phyloP scores from a whole-genome alignment of 257 asterid genomes.

The Lavandula angustifolia region DNA sequence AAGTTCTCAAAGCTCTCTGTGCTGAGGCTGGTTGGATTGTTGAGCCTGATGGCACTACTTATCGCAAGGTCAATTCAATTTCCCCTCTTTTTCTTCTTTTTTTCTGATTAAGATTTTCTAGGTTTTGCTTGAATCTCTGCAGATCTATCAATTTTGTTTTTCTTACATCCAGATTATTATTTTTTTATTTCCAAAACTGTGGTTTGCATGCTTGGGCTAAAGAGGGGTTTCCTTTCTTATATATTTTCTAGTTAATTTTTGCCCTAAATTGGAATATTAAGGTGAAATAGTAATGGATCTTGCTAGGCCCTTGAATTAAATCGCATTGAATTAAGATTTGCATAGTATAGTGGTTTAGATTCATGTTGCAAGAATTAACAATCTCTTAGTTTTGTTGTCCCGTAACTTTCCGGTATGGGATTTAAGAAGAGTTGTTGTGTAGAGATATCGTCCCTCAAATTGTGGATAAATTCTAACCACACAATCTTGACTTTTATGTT shows the following conservation, averaged over 20 bases:
- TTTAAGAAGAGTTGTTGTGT: too few relatives aligned
- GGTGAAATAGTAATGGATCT: slow-evolving; percentile 11
- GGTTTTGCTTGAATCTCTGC: slow-evolving; percentile 20
- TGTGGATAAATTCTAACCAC: too few relatives aligned
- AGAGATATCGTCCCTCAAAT: too few relatives aligned
- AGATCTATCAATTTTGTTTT: slow-evolving; percentile 50
- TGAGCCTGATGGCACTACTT: slow-evolving; percentile 95
- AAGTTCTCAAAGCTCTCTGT: slow-evolving; percentile 93
- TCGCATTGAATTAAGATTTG: neutral
- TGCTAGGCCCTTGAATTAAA: too few relatives aligned
- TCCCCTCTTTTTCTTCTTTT: neutral
- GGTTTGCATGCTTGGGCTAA: too few relatives aligned
- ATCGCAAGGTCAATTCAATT: slow-evolving; percentile 62
- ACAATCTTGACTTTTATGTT: too few relatives aligned
- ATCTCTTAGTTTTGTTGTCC: too few relatives aligned
- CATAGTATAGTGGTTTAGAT: neutral
- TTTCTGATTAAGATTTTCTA: neutral
- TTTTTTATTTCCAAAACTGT: too few relatives aligned
- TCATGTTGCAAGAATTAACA: neutral
- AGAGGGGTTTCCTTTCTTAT: neutral
- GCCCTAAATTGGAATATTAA: neutral
- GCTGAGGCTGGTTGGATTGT: slow-evolving; percentile 96
- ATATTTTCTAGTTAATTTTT: neutral
- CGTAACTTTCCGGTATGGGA: too few relatives aligned
- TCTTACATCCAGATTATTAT: too few relatives aligned